A percentile compares a stretch with the other conserved stretches of the same genome.
phyloP scores from a whole-genome alignment of 2,329 filamentous ascomycete species.

The Dactylellina haptotyla region DNA sequence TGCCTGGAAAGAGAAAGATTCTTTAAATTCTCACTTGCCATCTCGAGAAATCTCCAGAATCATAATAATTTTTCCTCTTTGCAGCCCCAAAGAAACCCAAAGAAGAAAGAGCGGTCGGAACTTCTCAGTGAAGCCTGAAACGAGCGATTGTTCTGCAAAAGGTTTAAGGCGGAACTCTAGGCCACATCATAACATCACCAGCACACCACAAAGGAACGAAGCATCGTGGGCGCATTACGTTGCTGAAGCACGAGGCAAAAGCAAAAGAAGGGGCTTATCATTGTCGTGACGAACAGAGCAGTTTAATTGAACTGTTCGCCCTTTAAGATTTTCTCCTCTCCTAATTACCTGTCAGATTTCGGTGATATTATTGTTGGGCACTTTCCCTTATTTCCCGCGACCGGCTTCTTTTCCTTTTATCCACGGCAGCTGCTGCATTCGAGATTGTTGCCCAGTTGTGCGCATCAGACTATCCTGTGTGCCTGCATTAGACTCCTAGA shows the following conservation, averaged over 20 bases:
- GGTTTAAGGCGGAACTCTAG: not conserved
- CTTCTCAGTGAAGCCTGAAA: slow-evolving; percentile 33
- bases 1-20: slow-evolving; percentile 30
- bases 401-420: slow-evolving; percentile 44
- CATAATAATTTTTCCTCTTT: too few relatives aligned
- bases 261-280: slow-evolving; percentile 10
- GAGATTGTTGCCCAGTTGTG: not conserved
- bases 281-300: not conserved
- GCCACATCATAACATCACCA: not conserved
- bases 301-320: slow-evolving; percentile 20
- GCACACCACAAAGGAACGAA: slow-evolving; percentile 25
- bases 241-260: not conserved
- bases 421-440: slow-evolving; percentile 38
- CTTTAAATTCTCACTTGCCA: slow-evolving; percentile 37
- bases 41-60: slow-evolving; percentile 18
- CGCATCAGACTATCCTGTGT: not conserved
- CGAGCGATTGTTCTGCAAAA: slow-evolving; percentile 19
- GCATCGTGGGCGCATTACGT: slow-evolving; percentile 18
- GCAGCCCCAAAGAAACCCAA: slow-evolving; percentile 17
- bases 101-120: slow-evolving; percentile 34
- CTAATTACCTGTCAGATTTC: slow-evolving; percentile 23
- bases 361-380: not conserved
- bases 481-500: slow-evolving; percentile 38
- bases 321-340: slow-evolving; percentile 14
- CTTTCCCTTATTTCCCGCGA: slow-evolving; percentile 22